Evolutionary conservation across 257 asterid species (phyloP), one percentile per base, ranked within the genome.

Genomic region (Rehmannia glutinosa): DNA sequence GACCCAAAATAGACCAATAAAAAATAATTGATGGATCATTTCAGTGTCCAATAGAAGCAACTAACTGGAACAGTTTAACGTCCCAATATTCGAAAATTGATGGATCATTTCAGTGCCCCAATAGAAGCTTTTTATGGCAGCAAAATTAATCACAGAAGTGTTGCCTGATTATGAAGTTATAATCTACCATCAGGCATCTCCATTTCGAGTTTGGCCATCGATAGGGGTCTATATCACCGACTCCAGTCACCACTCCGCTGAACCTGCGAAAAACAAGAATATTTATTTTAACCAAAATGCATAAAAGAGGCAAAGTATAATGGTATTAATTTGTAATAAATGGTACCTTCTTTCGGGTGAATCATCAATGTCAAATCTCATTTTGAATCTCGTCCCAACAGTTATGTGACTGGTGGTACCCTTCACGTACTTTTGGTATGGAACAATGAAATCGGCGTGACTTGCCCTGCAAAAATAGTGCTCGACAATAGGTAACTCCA

Each of bases 151-250:
- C 46, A 45, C 8, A 46, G 65, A 61, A 46, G 30, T 35, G 75
- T 72, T 72, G 81, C 61, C 59, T 51, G 67, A 47, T 72, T 50
- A 66, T 51, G 68, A 73, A 78, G 74, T 69, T 43, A 20, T 47
- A 73, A 55, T 56, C 55, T 81, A 92, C 99, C 95, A 74, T 85
- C 76, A 94, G 78, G 83, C 96, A 91, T 82, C 95, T 86, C 99
- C 99, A 94, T 81, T 87, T 94, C 36, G 99, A 94, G 75, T 84
- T 79, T 16, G 87, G 91, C 99, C 99, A 94, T 75, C 92, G 71
- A 62, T 78, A 80, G 33, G 89, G 92, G 69, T 94, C 97, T 54
- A 80, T 41, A 65, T 87, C 98, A 4, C 96, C 81, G 39, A 84
- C 71, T 71, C 97, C 97, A 68, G 96, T 81, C 77, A 94, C 97